Base-by-base conservation (phyloP, 202 grass and related monocot species). In the Tripidium arundinaceum region DNA sequence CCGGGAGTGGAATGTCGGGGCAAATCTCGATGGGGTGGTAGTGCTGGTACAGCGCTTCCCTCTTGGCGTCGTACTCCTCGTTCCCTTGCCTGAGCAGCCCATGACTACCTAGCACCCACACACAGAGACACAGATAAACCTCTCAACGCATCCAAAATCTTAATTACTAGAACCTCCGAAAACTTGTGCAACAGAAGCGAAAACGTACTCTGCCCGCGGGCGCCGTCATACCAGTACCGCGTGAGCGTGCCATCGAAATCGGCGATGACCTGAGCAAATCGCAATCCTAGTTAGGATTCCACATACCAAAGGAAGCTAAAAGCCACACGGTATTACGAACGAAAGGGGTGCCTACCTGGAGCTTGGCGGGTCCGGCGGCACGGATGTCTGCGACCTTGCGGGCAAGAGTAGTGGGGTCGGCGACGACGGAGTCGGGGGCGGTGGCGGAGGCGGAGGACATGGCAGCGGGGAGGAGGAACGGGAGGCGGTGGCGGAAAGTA, bases 231-330 rank as follows among this genome's bases (percentile, higher is more conserved):
- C 95, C 95, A 98, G 84, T 98, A 98, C 79, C 85, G 87, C 40
- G 92, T 93, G 28, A 98, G 92, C 34, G 95, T 98, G 15, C 92
- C 95, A 58, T 98, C 95, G 81, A 98, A 98, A 72, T 98, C 95
- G 3, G 95, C 92, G 77, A 98, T 98, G 28, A 98, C 92, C 95
- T 98, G 45, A 31, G 27, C 47, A 26, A 45, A 65, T 31, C 38
- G 14, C 4, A 66, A 47, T 7, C 72, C 12, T 52, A 63, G 7
- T 83, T 36, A 52, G 18, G 9, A 33, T 49, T 50, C 45, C 16
- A n/a, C 43, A 13, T 18, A 2, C 1, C 43, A 33, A 33, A 33
- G 16, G 15, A 72, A n/a, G 9, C 4, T 34, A 72, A 28, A 31
- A 5, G 4, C 2, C 45, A 72, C 8, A 13, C 31, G 45, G 46